Evolutionary conservation across 169 alveolate genomes (phyloP), one percentile per base, ranked within the genome.

Genomic region (Plasmodium falciparum): DNA sequence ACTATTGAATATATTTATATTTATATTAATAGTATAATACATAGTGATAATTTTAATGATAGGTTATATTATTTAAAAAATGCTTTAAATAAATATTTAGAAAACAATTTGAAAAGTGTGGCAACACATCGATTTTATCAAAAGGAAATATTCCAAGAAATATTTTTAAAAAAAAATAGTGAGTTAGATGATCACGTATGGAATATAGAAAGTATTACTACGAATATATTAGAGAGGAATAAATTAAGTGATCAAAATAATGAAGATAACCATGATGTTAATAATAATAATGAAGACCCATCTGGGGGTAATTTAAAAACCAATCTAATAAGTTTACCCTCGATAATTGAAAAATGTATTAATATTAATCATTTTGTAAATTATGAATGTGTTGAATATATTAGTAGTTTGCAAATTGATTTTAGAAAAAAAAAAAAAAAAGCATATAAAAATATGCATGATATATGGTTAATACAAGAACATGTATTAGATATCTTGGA

Each of bases 91-190:
- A 54, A 50, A 69, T 83, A 83, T 69, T 20, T 83, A 62, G 54
- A 83, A 45, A 83, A 83, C 59, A 83, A 83, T 83, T 83, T 83
- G 58, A 69, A 70, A 69, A 83, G 91, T 50, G 91, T 83, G 15
- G 91, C 91, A 6, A 83, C 91, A 33, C 91, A 83, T 83, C 54
- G 91, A 49, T 83, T 83, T 49, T 83, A 83, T 45, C 91, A 83
- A 73, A 83, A 83, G 54, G 73, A 83, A 22, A 83, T 83, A 69
- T 83, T 83, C 70, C 91, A 83, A 83, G 43, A 83, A 24, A 43
- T 83, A 83, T 83, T 83, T 83, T 69, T 83, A 69, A 65, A 76
- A 20, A 29, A 76, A 26, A 43, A 83, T 22, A 20, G 47, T 65
- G 50, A 24, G 4, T 26, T 62, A 5, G 49, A 29, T 50, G 70